Percentiles rank a stretch among this genome's conserved stretches.
Evolutionary conservation across 768 basidiomycete genomes (phyloP).

Genomic region (Hydnum rufescens): DNA sequence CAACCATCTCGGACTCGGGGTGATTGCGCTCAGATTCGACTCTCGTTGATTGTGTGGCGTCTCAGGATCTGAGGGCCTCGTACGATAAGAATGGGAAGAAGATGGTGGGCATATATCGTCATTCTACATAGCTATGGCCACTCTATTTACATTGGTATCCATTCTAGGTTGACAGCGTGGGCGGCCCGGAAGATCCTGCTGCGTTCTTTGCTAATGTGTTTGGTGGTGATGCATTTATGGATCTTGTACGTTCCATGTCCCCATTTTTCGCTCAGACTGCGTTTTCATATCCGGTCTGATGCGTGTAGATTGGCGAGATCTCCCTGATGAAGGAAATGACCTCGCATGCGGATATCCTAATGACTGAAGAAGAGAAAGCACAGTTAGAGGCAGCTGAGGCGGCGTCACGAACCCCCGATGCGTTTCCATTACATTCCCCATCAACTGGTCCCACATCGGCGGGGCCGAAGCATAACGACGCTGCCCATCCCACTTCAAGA

Average conservation of each 20-base stretch:
- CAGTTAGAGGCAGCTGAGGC: conserved; percentile 47
- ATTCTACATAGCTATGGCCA: background rate
- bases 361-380: conserved; percentile 82
- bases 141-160: background rate
- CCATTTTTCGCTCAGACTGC: background rate
- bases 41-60: background rate
- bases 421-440: background rate
- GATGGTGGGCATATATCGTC: conserved; percentile 35
- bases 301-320: conserved; percentile 97
- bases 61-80: conserved; percentile 59
- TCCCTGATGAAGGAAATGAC: conserved; percentile 90
- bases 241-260: conserved; percentile 45
- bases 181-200: conserved; percentile 61
- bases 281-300: background rate
- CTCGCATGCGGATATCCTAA: conserved; percentile 62
- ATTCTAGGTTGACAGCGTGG: background rate
- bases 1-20: background rate
- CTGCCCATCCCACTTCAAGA: conserved; percentile 11
- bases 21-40: conserved; percentile 11
- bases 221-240: conserved; percentile 78
- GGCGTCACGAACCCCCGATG: background rate
- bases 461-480: conserved; percentile 10
- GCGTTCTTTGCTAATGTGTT: conserved; percentile 93
- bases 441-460: conserved; percentile 14
- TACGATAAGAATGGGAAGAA: conserved; percentile 93